Conservation (phyloP, 495 filamentous ascomycete species). For the Saxophila tyrrhenica region DNA sequence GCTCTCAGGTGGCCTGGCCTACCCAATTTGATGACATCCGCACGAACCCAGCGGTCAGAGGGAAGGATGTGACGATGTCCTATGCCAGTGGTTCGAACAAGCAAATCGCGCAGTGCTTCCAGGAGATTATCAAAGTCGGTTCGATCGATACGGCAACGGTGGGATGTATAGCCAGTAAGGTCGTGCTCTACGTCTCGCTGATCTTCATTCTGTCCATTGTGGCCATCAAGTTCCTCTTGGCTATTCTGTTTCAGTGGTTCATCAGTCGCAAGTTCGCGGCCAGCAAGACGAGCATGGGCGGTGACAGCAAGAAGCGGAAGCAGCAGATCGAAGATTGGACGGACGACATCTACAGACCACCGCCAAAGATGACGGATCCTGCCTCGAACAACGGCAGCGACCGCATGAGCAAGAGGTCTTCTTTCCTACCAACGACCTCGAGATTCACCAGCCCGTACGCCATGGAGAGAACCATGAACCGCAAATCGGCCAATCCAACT, state of each 20-base stretch:
- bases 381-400: conserved; percentile 49
- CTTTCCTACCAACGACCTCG: conserved; percentile 76
- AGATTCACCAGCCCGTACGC: conserved; percentile 92
- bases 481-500: conserved; percentile 51
- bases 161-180: conserved; percentile 93
- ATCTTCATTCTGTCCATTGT: conserved; percentile 91
- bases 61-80: conserved; percentile 82
- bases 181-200: conserved; percentile 90
- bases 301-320: conserved; percentile 66
- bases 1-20: conserved; percentile 67
- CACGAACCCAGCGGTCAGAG: conserved; percentile 61
- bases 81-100: conserved; percentile 70
- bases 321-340: conserved; percentile 97
- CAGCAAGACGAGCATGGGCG: conserved; percentile 54
- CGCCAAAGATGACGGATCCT: conserved; percentile 64
- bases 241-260: conserved; percentile 91
- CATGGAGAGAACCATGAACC: conserved; percentile 43
- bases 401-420: conserved; percentile 66
- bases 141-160: conserved; percentile 93
- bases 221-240: conserved; percentile 74
- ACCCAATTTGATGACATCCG: conserved; percentile 67
- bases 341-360: conserved; percentile 90
- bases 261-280: conserved; percentile 72
- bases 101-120: conserved; percentile 68
- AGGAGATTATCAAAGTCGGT: conserved; percentile 89